These are phyloP conservation scores for Coniochaeta pulveracea DNA, from an alignment of 2,329 filamentous ascomycete species.

Conservation along the genomic window DNA sequence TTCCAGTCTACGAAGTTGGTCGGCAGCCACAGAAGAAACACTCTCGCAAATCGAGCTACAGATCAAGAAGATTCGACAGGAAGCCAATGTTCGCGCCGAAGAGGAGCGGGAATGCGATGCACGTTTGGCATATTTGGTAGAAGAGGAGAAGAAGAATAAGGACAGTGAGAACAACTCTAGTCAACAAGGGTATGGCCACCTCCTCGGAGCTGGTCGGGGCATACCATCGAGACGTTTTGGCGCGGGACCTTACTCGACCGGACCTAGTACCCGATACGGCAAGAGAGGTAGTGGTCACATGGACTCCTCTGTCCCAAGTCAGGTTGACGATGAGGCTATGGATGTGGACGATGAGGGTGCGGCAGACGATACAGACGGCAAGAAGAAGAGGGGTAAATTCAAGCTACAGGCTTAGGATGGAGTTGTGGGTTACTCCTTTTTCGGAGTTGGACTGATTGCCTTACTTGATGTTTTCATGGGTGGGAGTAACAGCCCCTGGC, in stretches of 20 bases:
- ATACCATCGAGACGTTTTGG: too few relatives aligned
- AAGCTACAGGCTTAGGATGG: too few relatives aligned
- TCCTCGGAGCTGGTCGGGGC: too few relatives aligned
- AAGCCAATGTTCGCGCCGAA: constrained; percentile 40
- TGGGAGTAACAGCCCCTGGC: too few relatives aligned
- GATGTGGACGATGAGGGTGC: constrained; percentile 42
- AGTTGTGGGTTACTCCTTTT: too few relatives aligned
- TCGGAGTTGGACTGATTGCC: too few relatives aligned
- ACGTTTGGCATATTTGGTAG: constrained; percentile 36
- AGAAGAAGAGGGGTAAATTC: constrained; percentile 38
- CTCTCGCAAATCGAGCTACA: constrained; percentile 66
- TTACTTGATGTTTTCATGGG: too few relatives aligned
- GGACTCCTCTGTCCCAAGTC: constrained; percentile 7
- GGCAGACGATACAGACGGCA: constrained; percentile 30
- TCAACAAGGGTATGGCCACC: too few relatives aligned
- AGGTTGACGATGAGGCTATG: constrained; percentile 23
- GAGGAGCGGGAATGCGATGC: constrained; percentile 35
- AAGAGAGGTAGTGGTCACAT: constrained; percentile 20
- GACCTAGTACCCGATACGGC: too few relatives aligned
- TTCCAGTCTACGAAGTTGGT: constrained; percentile 60
- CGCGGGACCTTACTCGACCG: too few relatives aligned
- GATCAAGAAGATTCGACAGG: constrained; percentile 52
- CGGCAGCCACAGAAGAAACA: constrained; percentile 62
- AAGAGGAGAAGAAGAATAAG: constrained; percentile 25
- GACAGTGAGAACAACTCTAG: too few relatives aligned